phyloP scores from a whole-genome alignment of 2,329 filamentous ascomycete species.

The Fusarium sp. region DNA sequence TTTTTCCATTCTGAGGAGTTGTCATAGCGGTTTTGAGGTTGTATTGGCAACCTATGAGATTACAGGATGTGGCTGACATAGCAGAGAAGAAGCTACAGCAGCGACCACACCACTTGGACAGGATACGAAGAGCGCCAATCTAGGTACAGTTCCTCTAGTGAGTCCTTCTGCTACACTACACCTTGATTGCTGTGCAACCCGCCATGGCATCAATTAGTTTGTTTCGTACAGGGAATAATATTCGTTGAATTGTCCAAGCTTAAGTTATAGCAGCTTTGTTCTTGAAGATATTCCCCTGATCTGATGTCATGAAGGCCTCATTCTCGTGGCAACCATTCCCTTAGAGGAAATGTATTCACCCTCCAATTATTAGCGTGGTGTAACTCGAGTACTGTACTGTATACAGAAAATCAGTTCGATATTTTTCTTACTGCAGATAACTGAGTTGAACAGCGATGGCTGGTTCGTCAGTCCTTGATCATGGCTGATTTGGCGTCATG shows the following conservation, averaged over 20 bases:
- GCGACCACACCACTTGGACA: conserved; percentile 32
- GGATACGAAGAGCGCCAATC: conserved; percentile 36
- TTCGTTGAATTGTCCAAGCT: conserved; percentile 13
- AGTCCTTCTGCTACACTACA: background rate
- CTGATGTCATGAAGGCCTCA: conserved; percentile 40
- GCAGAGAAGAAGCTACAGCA: conserved; percentile 11
- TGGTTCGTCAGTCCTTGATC: conserved; percentile 29
- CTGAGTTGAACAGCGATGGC: background rate
- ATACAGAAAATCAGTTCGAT: conserved; percentile 7
- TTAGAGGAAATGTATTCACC: conserved; percentile 1
- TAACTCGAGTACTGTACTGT: background rate
- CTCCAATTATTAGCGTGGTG: conserved; percentile 24
- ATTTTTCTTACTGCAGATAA: conserved; percentile 1
- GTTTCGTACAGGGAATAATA: conserved; percentile 29
- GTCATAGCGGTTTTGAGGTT: background rate
- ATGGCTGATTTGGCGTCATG: conserved; percentile 35
- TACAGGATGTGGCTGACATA: conserved; percentile 29
- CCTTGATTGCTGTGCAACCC: background rate
- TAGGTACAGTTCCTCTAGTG: conserved; percentile 18
- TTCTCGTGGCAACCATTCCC: conserved; percentile 28
- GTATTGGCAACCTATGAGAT: background rate
- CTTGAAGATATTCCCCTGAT: background rate
- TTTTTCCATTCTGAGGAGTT: background rate
- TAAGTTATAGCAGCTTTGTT: background rate
- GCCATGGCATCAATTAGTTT: conserved; percentile 2